Evolutionary conservation across 768 basidiomycete species (phyloP).

Genomic region (Lepiota brunneoincarnata): DNA sequence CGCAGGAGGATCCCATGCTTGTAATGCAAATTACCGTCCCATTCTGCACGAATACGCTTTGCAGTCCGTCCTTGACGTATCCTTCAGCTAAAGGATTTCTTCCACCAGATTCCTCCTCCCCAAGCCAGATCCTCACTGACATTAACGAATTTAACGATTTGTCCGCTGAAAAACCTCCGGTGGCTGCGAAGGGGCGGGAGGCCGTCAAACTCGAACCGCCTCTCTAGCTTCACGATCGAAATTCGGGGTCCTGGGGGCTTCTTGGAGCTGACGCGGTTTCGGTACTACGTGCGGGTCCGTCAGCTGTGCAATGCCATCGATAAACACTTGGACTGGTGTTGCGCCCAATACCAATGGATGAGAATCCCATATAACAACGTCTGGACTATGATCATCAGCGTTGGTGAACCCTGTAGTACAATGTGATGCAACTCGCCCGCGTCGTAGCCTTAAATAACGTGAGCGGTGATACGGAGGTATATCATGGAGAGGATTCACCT

Average conservation of each 20-base stretch:
- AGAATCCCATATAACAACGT: slow-evolving; percentile 64
- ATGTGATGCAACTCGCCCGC: slow-evolving; percentile 35
- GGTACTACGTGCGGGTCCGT: slow-evolving; percentile 26
- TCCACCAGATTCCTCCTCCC: slow-evolving; percentile 11
- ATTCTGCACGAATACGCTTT: slow-evolving; percentile 44
- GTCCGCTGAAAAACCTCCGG: slow-evolving; percentile 12
- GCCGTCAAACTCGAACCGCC: slow-evolving; percentile 60
- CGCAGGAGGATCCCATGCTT: slow-evolving; percentile 9
- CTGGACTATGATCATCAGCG: slow-evolving; percentile 21
- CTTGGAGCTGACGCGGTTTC: slow-evolving; percentile 51
- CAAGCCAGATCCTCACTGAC: slow-evolving; percentile 40
- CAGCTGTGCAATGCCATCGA: slow-evolving; percentile 78
- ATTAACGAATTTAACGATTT: slow-evolving; percentile 52
- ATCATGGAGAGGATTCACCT: slow-evolving; percentile 31
- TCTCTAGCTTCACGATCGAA: slow-evolving; percentile 60
- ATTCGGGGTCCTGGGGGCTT: slow-evolving; percentile 49
- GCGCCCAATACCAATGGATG: slow-evolving; percentile 80
- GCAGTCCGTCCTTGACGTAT: slow-evolving; percentile 11
- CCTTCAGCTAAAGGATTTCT: slow-evolving; percentile 22
- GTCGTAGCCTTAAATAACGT: slow-evolving; percentile 52
- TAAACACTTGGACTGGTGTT: slow-evolving; percentile 77
- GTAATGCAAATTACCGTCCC: slow-evolving; percentile 51
- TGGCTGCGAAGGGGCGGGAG: slow-evolving; percentile 58
- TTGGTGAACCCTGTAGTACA: background rate
- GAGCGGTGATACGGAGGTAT: slow-evolving; percentile 4